Evolutionary conservation across 345 rosid species (phyloP).

Genomic region (Punica granatum): DNA sequence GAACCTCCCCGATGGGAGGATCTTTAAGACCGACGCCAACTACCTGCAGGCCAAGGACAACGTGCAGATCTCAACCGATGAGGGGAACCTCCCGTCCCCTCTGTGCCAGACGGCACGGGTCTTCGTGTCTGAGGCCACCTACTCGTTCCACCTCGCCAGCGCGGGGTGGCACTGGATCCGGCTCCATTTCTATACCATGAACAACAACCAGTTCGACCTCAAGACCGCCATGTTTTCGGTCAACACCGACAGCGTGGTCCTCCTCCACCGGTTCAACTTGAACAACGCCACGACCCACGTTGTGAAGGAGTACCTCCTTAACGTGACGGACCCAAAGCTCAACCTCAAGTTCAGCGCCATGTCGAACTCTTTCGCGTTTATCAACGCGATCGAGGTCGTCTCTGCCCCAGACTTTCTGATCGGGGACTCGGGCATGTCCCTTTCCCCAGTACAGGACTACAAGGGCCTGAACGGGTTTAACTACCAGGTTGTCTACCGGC

Average conservation of each 20-base stretch:
- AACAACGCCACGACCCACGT: not conserved
- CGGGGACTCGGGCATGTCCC: not conserved
- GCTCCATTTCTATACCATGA: slow-evolving; percentile 7
- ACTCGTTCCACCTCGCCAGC: slow-evolving; percentile 7
- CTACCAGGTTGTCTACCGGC: slow-evolving; percentile 10
- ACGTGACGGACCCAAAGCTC: not conserved
- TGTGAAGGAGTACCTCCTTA: slow-evolving; percentile 11
- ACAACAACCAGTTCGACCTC: slow-evolving; percentile 1
- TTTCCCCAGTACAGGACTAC: slow-evolving; percentile 2
- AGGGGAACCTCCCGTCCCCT: slow-evolving; percentile 2
- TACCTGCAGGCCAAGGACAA: slow-evolving; percentile 8
- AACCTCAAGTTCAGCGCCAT: slow-evolving; percentile 5
- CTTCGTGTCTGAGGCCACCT: slow-evolving; percentile 6
- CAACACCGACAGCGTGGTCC: slow-evolving; percentile 6
- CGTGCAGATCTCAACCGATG: not conserved
- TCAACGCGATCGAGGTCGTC: slow-evolving; percentile 15
- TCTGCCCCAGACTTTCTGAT: not conserved
- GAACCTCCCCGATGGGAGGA: slow-evolving; percentile 12
- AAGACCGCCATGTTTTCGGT: slow-evolving; percentile 1
- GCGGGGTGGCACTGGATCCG: slow-evolving; percentile 13
- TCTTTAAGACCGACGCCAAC: slow-evolving; percentile 10
- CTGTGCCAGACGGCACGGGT: slow-evolving; percentile 11
- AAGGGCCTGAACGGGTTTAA: not conserved
- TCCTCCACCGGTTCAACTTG: not conserved
- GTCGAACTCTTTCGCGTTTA: slow-evolving; percentile 5